Base-by-base conservation (phyloP, 768 basidiomycete species). In the Termitomyces bulborhizus region DNA sequence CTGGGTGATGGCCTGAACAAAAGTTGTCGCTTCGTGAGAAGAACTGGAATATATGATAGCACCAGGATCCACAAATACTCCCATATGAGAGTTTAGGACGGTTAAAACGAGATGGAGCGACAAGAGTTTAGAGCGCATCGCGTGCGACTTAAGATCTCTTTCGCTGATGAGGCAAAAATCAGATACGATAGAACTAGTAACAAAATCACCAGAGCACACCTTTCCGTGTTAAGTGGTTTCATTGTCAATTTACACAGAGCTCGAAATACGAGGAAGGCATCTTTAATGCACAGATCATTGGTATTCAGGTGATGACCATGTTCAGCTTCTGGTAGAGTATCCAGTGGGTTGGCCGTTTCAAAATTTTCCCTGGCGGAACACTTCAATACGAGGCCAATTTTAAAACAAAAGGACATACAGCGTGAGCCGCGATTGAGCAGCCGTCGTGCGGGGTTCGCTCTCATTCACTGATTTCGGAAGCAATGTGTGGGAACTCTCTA, bases 181-280 rank as follows among this genome's bases (percentile, higher is more conserved):
- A 43, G n/a, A 43, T 31, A 34, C 15, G 5, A 24, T 32, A 4
- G 4, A 8, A 6, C 21, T n/a, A 16, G 56, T 8, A 50, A 2
- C 21, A 48, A 27, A 39, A 21, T 50, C 53, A 5, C 16, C 32
- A 47, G 18, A 32, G 37, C 82, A 49, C 46, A 94, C 95, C 92
- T 96, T 71, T 99, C 97, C 5, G 81, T 84, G 62, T 92, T 90
- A 46, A 99, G 74, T 11, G 95, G 90, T 69, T 98, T 98, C 95
- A 98, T 98, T 8, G 93, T 95, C 60, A 98, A 75, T 68, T 98
- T 98, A 76, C 97, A 98, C 11, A 99, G 76, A 0, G 97, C 95
- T 45, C 97, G 81, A 72, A 98, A 96, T 37, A 99, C 96, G 57
- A 99, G 80, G 76, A 98, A 99, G 0, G 97, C 94, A 66, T 99